Evolutionary conservation across 257 asterid species (phyloP).

Genomic region (Scutellaria baicalensis): DNA sequence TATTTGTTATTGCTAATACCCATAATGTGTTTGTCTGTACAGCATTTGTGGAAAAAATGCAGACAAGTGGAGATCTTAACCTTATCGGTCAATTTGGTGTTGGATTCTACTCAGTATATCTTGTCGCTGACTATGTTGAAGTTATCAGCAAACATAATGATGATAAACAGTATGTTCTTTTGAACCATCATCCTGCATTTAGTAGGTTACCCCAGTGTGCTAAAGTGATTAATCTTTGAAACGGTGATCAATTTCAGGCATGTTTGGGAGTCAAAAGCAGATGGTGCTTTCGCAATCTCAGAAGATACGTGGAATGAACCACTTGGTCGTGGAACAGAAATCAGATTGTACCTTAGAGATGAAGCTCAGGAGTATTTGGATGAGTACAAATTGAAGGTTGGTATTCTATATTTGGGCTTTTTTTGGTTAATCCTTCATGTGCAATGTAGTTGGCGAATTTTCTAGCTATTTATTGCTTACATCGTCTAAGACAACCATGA

Average conservation of each 20-base stretch:
- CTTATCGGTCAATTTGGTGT: constrained; percentile 99
- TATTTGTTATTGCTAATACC: neutral
- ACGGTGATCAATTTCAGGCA: constrained; percentile 36
- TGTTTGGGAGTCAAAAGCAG: constrained; percentile 97
- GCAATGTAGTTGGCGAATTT: neutral
- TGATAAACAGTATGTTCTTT: constrained; percentile 68
- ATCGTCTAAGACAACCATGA: neutral
- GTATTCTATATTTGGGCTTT: neutral
- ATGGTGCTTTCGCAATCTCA: constrained; percentile 91
- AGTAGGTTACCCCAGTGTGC: neutral
- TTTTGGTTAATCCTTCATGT: neutral
- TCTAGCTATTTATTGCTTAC: neutral
- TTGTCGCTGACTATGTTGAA: constrained; percentile 93
- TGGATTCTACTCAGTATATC: constrained; percentile 93
- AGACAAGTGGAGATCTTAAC: constrained; percentile 87
- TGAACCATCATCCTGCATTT: neutral
- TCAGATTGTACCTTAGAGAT: constrained; percentile 81
- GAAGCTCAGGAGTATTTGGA: constrained; percentile 91
- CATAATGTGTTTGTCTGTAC: constrained; percentile 13
- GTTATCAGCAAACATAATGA: constrained; percentile 90
- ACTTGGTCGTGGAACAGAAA: constrained; percentile 95
- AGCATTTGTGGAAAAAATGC: constrained; percentile 99
- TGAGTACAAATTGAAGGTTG: constrained; percentile 75
- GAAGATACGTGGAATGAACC: constrained; percentile 92
- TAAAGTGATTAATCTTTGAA: neutral